phyloP scores from a whole-genome alignment of 1,139 yeast genomes.

The Oligophagozyma castellii region DNA sequence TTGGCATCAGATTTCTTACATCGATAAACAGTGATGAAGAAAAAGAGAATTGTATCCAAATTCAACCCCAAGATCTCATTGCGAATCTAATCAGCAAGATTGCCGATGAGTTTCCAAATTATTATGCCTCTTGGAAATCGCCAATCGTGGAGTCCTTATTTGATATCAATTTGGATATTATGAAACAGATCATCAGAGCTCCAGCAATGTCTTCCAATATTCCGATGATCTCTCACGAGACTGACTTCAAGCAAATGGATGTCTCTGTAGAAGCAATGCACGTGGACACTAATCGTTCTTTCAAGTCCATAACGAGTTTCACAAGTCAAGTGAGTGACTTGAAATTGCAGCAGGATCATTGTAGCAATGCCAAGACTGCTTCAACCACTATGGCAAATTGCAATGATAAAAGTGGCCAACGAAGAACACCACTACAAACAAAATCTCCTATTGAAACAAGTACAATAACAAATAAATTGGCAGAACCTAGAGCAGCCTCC shows the following conservation, averaged over 20 bases:
- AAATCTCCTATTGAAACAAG: no score
- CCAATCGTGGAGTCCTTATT: conserved; percentile 6
- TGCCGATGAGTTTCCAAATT: conserved; percentile 4
- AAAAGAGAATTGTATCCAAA: no score
- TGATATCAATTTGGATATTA: conserved; percentile 4
- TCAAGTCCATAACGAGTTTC: conserved; percentile 22
- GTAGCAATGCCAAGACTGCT: no score
- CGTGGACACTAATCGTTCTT: conserved; percentile 8
- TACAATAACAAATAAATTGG: no score
- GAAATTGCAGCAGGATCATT: no score
- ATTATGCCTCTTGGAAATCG: conserved; percentile 9
- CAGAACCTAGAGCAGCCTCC: no score
- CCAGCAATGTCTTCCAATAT: conserved; percentile 1
- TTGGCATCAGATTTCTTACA: no score
- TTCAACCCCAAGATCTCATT: conserved; percentile 8
- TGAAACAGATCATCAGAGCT: conserved; percentile 4
- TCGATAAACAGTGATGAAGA: no score
- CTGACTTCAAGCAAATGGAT: neutral
- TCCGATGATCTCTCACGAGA: no score
- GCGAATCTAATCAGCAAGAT: conserved; percentile 9
- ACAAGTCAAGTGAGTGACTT: conserved; percentile 20
- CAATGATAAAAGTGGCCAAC: no score
- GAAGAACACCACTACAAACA: no score
- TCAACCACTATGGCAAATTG: no score
- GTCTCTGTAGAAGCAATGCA: neutral